Evolutionary conservation across 1,139 yeast genomes (phyloP).

Genomic region (Blastobotrys malaysiensis): DNA sequence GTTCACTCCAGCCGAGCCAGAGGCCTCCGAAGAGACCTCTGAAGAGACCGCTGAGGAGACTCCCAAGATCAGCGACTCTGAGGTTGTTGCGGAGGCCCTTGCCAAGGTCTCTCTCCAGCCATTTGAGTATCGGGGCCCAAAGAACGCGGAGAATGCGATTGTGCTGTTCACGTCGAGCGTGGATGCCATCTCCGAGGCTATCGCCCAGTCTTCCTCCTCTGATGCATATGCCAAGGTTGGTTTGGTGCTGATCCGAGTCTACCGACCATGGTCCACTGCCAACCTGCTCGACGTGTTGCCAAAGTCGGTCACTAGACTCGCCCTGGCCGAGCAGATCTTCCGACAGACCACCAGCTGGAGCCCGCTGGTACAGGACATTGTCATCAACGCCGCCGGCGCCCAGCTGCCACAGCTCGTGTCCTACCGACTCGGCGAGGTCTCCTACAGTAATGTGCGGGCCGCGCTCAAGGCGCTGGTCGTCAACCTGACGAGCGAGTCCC

Average conservation of each 20-base stretch:
- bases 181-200: constrained; percentile 43
- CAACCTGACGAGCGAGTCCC: constrained; percentile 49
- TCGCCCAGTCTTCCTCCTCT: constrained; percentile 20
- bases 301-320: constrained; percentile 49
- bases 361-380: constrained; percentile 71
- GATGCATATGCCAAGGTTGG: constrained; percentile 41
- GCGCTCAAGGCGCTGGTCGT: constrained; percentile 47
- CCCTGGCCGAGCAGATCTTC: constrained; percentile 58
- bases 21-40: constrained; percentile 10
- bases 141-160: constrained; percentile 45
- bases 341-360: constrained; percentile 49
- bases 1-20: constrained; percentile 8
- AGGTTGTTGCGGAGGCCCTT: constrained; percentile 27
- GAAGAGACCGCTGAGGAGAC: constrained; percentile 22
- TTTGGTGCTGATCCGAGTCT: constrained; percentile 54
- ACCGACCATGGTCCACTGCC: constrained; percentile 63
- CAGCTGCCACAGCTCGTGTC: constrained; percentile 45
- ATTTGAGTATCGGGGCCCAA: constrained; percentile 41
- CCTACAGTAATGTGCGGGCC: constrained; percentile 40
- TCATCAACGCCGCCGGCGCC: constrained; percentile 46
- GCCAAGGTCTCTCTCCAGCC: constrained; percentile 29
- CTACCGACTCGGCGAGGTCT: constrained; percentile 51
- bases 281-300: constrained; percentile 52
- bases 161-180: constrained; percentile 58
- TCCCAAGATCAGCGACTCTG: constrained; percentile 24